Evolutionary conservation across 768 basidiomycete species (phyloP), one percentile per base, ranked within the genome.

Genomic region (Rhodotorula babjevae): DNA sequence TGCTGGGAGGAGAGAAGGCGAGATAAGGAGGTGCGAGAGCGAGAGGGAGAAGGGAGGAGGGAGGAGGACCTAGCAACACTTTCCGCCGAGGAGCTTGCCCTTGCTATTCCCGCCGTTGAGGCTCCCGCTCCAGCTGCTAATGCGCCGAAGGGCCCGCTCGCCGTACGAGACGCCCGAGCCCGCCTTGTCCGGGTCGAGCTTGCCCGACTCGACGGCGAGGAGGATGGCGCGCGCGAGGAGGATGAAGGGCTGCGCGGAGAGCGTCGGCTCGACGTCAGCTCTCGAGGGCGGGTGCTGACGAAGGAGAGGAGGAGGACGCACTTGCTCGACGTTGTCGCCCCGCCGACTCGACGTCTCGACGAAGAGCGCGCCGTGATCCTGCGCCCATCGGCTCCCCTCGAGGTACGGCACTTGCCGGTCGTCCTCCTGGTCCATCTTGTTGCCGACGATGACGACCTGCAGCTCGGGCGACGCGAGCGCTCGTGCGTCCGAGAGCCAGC

Each of bases 91-190:
- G 33, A 65, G 44, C 53, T 44, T 46, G 18, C 61, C 50, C 56
- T 59, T 61, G 44, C 61, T 67, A 0, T 4, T 31, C 14, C 14
- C 46, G 18, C 63, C 65, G 44, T 33, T 62, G 33, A 62, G 16
- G n/a, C 67, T 69, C 7, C 69, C 65, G 44, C 61, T 69, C 68
- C 67, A 74, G 60, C 70, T 72, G 73, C 89, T 93, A 46, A 97
- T 92, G 78, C 95, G 85, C 68, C 93, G 86, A 46, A 98, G 84
- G 33, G 93, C 90, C 70, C 96, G 86, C 81, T 97, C 96, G 16
- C 96, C 96, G 79, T 96, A 99, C 78, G 90, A 92, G 58, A 99
- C 93, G 31, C 96, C 96, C 72, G 91, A 93, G 2, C 93, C 95
- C 25, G 91, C 87, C 79, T 91, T 90, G 82, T 97, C 94, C 55